phyloP scores from a whole-genome alignment of 2,329 filamentous ascomycete species.

The Cercospora nicotianae region DNA sequence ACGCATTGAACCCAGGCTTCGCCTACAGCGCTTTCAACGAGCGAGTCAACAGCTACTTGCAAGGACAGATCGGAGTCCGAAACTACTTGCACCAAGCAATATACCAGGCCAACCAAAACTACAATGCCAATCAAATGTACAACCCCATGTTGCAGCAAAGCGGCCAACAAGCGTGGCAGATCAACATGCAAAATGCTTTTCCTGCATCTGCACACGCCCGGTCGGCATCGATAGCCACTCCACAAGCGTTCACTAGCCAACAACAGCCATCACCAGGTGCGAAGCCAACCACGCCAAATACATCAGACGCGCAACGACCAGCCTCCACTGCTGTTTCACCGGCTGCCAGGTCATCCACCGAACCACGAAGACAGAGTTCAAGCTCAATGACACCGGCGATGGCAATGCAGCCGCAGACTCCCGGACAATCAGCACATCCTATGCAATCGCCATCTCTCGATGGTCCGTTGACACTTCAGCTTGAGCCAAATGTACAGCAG shows the following conservation, averaged over 20 bases:
- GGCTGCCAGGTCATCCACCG: constrained; percentile 14
- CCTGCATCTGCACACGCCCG: constrained; percentile 42
- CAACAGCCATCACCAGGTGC: constrained; percentile 29
- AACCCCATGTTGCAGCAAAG: constrained; percentile 40
- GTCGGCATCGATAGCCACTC: constrained; percentile 48
- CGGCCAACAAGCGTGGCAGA: constrained; percentile 33
- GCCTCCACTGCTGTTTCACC: constrained; percentile 10
- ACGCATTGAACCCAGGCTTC: constrained; percentile 55
- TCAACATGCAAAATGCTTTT: constrained; percentile 34
- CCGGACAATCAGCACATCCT: neutral
- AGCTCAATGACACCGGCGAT: neutral
- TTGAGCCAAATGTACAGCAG: constrained; percentile 56
- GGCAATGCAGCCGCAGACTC: constrained; percentile 22
- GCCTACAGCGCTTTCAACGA: constrained; percentile 53
- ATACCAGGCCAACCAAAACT: constrained; percentile 44
- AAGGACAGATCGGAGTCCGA: constrained; percentile 59
- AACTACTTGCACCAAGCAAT: constrained; percentile 51
- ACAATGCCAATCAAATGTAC: constrained; percentile 43
- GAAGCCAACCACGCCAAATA: constrained; percentile 20
- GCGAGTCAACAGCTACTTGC: constrained; percentile 60
- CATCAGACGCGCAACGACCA: constrained; percentile 14
- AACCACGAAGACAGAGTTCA: constrained; percentile 19
- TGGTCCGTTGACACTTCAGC: constrained; percentile 45
- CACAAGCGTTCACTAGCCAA: constrained; percentile 38
- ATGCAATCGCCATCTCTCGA: constrained; percentile 2